A percentile compares a stretch with the other conserved stretches of the same genome.
Evolutionary conservation across 176 grass and related monocot genomes (phyloP).

Genomic region (Juncus effusus): DNA sequence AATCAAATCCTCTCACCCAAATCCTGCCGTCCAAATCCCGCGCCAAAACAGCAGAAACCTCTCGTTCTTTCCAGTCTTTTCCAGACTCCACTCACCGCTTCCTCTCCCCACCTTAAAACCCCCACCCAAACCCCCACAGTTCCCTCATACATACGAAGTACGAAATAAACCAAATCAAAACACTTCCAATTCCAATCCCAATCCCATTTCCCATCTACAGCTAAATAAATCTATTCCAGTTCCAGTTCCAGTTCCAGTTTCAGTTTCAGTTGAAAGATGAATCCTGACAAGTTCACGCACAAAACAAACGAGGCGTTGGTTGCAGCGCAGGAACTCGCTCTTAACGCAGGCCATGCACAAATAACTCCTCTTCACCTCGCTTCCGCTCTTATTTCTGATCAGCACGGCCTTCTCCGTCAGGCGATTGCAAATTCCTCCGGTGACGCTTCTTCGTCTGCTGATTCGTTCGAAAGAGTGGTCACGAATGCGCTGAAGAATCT

Average conservation of each 20-base stretch:
- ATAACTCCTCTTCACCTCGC: constrained; percentile 71
- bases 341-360: constrained; percentile 58
- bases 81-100: constrained; percentile 1
- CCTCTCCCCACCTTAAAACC: constrained; percentile 26
- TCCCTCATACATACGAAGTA: not conserved
- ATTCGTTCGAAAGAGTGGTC: constrained; percentile 62
- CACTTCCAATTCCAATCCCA: not conserved
- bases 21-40: not conserved
- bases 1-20: not conserved
- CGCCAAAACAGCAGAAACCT: constrained; percentile 26
- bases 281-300: constrained; percentile 96
- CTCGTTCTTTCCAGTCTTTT: constrained; percentile 27
- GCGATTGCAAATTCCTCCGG: constrained; percentile 48
- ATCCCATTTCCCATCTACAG: not conserved
- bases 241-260: constrained; percentile 1
- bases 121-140: not conserved
- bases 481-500: constrained; percentile 48
- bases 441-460: constrained; percentile 20
- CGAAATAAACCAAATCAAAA: not conserved
- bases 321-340: constrained; percentile 66
- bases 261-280: constrained; percentile 41
- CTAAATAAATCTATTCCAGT: not conserved
- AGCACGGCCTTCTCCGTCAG: constrained; percentile 46
- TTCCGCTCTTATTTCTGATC: constrained; percentile 37
- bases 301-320: constrained; percentile 91